A percentile compares a stretch with the other conserved stretches of the same genome.
phyloP scores from a whole-genome alignment of 371 early-diverging fungal species.

The Apophysomyces variabilis region DNA sequence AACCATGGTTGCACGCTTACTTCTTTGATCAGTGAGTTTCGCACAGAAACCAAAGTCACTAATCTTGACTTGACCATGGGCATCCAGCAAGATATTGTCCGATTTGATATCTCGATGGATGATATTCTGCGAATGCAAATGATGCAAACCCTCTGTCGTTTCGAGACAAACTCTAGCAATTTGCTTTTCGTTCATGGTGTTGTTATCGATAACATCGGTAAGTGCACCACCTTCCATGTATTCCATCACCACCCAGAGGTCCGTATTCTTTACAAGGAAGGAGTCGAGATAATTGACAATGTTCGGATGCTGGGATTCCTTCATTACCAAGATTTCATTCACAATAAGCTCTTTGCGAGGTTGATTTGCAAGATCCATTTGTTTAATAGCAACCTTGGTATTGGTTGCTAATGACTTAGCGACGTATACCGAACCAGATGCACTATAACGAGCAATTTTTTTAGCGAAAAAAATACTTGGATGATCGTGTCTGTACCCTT shows the following conservation, averaged over 20 bases:
- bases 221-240: slow-evolving; percentile 98
- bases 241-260: slow-evolving; percentile 99
- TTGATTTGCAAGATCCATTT: slow-evolving; percentile 94
- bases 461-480: background rate
- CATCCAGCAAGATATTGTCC: slow-evolving; percentile 90
- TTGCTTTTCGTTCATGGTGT: slow-evolving; percentile 87
- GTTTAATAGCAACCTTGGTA: slow-evolving; percentile 93
- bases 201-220: slow-evolving; percentile 95
- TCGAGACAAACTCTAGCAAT: slow-evolving; percentile 91
- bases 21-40: slow-evolving; percentile 82
- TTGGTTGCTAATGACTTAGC: slow-evolving; percentile 72
- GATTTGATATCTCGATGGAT: slow-evolving; percentile 98
- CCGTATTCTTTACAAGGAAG: slow-evolving; percentile 80
- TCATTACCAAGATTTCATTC: slow-evolving; percentile 97
- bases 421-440: slow-evolving; percentile 95
- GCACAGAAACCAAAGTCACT: slow-evolving; percentile 97
- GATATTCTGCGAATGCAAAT: slow-evolving; percentile 89
- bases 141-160: slow-evolving; percentile 87
- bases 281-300: slow-evolving; percentile 95
- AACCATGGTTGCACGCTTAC: slow-evolving; percentile 95
- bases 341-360: slow-evolving; percentile 95
- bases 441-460: slow-evolving; percentile 50
- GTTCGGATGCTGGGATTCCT: slow-evolving; percentile 93
- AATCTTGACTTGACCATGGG: slow-evolving; percentile 88
- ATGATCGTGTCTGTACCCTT: slow-evolving; percentile 69